These are phyloP conservation scores for Tylopilus felleus DNA, from an alignment of 768 basidiomycete genomes.

Conservation along the genomic window DNA sequence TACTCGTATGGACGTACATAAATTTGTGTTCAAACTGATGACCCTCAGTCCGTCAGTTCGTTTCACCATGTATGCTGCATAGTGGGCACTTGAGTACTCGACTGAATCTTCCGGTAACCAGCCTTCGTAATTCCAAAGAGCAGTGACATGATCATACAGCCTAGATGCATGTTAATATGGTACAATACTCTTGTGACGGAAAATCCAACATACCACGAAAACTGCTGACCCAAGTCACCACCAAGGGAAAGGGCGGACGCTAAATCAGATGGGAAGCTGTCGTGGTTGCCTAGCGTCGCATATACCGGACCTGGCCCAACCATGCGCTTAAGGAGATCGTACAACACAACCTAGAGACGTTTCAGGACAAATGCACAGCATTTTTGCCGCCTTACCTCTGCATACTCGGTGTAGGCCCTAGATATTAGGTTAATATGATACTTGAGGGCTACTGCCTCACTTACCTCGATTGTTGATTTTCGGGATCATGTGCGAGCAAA, in stretches of 20 bases:
- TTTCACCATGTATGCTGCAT: slow-evolving; percentile 68
- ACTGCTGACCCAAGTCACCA: slow-evolving; percentile 53
- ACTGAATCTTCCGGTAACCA: slow-evolving; percentile 64
- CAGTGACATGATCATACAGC: slow-evolving; percentile 75
- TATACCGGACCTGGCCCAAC: slow-evolving; percentile 72
- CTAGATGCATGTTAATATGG: slow-evolving; percentile 31
- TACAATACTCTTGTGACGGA: neutral
- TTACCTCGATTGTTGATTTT: slow-evolving; percentile 59
- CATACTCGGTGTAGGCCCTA: slow-evolving; percentile 58
- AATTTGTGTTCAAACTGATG: slow-evolving; percentile 73
- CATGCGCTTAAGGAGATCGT: slow-evolving; percentile 59
- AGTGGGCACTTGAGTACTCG: slow-evolving; percentile 59
- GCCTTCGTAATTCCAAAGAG: slow-evolving; percentile 65
- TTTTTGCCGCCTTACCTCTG: slow-evolving; percentile 45
- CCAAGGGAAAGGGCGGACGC: slow-evolving; percentile 60
- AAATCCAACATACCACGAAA: slow-evolving; percentile 51
- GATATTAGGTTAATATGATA: neutral
- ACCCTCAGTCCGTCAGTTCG: slow-evolving; percentile 64
- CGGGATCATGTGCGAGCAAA: slow-evolving; percentile 67
- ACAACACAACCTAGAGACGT: slow-evolving; percentile 51
- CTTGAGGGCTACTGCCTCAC: slow-evolving; percentile 7
- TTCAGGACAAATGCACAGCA: slow-evolving; percentile 4
- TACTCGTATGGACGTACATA: slow-evolving; percentile 48
- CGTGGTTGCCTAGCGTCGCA: slow-evolving; percentile 74
- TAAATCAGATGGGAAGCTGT: slow-evolving; percentile 56